These are phyloP conservation scores for Fusarium transvaalense DNA, from an alignment of 2,329 filamentous ascomycete species.

Conservation along the genomic window DNA sequence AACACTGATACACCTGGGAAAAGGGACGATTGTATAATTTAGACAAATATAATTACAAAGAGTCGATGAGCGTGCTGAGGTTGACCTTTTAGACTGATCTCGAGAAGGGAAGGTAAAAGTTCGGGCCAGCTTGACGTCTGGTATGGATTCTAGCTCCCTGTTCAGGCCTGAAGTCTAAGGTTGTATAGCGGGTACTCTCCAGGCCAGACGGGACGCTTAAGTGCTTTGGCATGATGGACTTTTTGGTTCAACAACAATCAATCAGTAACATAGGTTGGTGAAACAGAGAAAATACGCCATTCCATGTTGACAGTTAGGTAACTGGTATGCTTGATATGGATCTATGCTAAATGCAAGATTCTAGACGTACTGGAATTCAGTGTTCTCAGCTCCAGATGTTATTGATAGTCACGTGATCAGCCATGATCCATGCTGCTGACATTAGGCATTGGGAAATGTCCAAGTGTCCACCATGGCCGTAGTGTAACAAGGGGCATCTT, in stretches of 20 bases:
- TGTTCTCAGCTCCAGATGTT: not conserved
- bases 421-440: constrained; percentile 42
- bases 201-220: constrained; percentile 6
- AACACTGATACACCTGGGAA: constrained; percentile 38
- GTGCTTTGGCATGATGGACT: not conserved
- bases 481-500: constrained; percentile 46
- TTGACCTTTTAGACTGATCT: constrained; percentile 46
- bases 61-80: constrained; percentile 42
- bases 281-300: not conserved
- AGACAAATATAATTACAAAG: constrained; percentile 37
- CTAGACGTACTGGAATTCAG: not conserved
- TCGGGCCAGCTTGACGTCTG: constrained; percentile 37
- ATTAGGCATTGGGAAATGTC: constrained; percentile 44
- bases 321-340: not conserved
- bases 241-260: not conserved
- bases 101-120: constrained; percentile 51
- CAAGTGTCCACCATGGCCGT: constrained; percentile 48
- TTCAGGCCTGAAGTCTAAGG: constrained; percentile 55
- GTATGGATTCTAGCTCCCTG: constrained; percentile 37
- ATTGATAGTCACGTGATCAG: constrained; percentile 18
- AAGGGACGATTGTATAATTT: constrained; percentile 36
- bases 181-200: constrained; percentile 35
- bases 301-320: not conserved
- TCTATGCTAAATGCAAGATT: not conserved
- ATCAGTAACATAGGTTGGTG: no score